Evolutionary conservation across 192 early-diverging fungal species (phyloP), one percentile per base, ranked within the genome.

Genomic region (Entomortierella beljakovae): DNA sequence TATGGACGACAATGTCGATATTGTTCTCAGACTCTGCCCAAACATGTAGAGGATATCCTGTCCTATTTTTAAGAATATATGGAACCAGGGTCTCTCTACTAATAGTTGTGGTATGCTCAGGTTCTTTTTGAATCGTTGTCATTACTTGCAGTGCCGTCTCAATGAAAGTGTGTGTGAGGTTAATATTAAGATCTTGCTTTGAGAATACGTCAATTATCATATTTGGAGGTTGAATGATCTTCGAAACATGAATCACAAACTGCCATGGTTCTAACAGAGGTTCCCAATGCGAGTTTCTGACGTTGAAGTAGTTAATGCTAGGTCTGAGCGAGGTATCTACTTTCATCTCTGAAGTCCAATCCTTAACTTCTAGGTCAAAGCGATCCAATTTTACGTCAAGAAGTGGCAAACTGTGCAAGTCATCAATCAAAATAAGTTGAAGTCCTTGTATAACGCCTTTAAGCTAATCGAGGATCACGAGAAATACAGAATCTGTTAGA

Each of bases 211-310:
- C 93, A 9, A 97, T 80, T 37, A 66, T 23, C 79, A 84, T 77
- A 28, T 80, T 81, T 35, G 70, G 69, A 40, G 73, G 71, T 54
- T 81, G 73, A 15, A 80, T 48, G 34, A 64, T 63, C 55, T 84
- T 84, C 46, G 80, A 71, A 37, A 90, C 63, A 42, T 88, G 83
- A 15, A 93, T 51, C 7, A 82, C 77, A 60, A 94, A 92, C 43
- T 93, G 82, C 92, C 94, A 97, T 8, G 93, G 95, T 80, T 99
- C 98, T 20, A 98, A 62, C 42, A 99, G 71, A 3, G 98, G 96
- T 76, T 99, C 98, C 98, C 98, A 99, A 76, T 98, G 97, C 29
- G 97, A 98, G 81, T 95, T 97, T 68, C 94, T 94, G 37, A 97
- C 84, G 84, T 99, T 98, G 64, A 97, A 99, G 81, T 94, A 97